Conservation (phyloP, 2,329 filamentous ascomycete genomes). For the Hypoxylon sp. region DNA sequence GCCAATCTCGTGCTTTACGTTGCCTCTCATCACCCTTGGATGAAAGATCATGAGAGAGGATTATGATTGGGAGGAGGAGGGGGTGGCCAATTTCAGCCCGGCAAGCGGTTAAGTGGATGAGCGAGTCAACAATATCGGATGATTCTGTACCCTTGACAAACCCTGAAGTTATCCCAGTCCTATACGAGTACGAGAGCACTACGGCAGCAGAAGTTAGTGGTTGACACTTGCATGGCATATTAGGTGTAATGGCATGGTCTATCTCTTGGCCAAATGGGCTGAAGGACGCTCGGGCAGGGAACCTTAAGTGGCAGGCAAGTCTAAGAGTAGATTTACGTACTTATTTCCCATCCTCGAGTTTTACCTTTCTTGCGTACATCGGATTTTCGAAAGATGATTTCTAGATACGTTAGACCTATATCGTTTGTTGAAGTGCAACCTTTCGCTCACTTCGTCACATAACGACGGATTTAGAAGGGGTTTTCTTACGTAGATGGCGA, state of each 20-base stretch:
- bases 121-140: conserved; percentile 66
- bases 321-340: conserved; percentile 27
- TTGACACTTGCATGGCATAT: background rate
- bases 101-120: conserved; percentile 67
- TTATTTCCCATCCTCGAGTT: conserved; percentile 75
- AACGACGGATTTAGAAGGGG: background rate
- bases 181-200: conserved; percentile 70
- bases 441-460: background rate
- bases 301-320: background rate
- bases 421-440: background rate
- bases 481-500: conserved; percentile 68
- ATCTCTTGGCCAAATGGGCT: background rate
- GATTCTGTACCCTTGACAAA: conserved; percentile 73
- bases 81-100: conserved; percentile 68
- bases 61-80: conserved; percentile 70
- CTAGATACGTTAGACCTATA: conserved; percentile 52
- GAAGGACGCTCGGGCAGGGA: background rate
- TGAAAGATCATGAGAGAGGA: conserved; percentile 71
- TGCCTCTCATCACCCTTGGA: conserved; percentile 72
- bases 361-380: conserved; percentile 75
- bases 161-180: conserved; percentile 69
- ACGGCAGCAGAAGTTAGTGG: conserved; percentile 20
- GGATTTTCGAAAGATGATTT: conserved; percentile 76
- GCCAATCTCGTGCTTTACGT: conserved; percentile 73
- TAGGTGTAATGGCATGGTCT: background rate